phyloP scores from a whole-genome alignment of 139 green algal genomes.

The Picochlorum sp. region DNA sequence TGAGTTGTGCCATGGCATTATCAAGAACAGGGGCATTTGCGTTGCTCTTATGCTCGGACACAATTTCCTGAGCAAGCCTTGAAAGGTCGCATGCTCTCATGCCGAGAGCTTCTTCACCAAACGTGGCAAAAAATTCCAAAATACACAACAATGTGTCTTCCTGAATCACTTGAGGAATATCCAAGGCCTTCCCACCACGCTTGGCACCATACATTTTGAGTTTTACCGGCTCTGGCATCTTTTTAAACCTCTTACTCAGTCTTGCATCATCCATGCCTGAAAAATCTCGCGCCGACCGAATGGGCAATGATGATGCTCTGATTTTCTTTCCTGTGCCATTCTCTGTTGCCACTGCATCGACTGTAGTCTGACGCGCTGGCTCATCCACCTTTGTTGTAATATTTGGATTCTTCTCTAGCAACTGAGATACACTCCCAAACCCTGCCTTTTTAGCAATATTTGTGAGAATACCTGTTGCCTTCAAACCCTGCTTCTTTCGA shows the following conservation, averaged over 20 bases:
- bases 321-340: background rate
- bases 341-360: background rate
- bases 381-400: background rate
- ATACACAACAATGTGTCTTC: background rate
- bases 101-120: background rate
- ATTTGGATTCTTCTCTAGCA: conserved; percentile 44
- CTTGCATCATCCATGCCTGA: too few species aligned
- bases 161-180: background rate
- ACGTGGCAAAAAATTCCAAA: background rate
- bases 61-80: background rate
- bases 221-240: background rate
- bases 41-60: background rate
- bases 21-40: too few species aligned
- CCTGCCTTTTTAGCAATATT: conserved; percentile 33
- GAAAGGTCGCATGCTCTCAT: background rate
- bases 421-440: conserved; percentile 33
- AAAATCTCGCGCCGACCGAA: too few species aligned
- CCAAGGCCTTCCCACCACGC: background rate
- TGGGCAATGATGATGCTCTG: background rate
- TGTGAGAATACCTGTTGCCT: conserved; percentile 43
- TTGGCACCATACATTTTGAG: background rate
- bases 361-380: background rate
- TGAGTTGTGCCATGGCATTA: background rate
- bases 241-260: background rate
- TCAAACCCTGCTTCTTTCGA: conserved; percentile 44